These are phyloP conservation scores for Cenococcum geophilum DNA, from an alignment of 495 filamentous ascomycete species.

Conservation along the genomic window DNA sequence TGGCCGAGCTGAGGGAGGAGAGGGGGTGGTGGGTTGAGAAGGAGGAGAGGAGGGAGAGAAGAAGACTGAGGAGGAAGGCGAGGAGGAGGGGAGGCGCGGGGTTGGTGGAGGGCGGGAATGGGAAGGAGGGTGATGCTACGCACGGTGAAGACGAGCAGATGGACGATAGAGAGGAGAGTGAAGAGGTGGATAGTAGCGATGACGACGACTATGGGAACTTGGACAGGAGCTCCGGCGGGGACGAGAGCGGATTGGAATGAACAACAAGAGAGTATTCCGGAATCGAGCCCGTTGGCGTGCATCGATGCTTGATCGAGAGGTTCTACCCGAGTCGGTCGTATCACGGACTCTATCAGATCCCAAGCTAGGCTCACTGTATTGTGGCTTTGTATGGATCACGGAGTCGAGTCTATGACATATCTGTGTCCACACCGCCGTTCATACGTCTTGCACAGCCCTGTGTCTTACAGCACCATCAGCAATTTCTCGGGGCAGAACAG, in stretches of 20 bases:
- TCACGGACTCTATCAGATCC: too few species aligned
- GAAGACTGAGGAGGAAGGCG: constrained; percentile 3
- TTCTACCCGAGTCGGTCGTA: too few species aligned
- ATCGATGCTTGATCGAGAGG: too few species aligned
- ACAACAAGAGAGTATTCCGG: too few species aligned
- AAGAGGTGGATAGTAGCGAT: background rate
- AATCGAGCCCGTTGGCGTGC: too few species aligned
- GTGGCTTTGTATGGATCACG: too few species aligned
- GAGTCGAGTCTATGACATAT: too few species aligned
- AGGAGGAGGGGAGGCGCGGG: constrained; percentile 10
- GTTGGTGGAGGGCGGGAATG: constrained; percentile 14
- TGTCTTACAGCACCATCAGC: too few species aligned
- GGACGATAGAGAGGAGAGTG: background rate
- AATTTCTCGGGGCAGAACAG: too few species aligned
- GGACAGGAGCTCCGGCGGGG: background rate
- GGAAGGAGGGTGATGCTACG: constrained; percentile 9
- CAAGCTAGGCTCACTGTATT: too few species aligned
- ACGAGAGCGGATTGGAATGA: background rate
- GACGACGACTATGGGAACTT: background rate
- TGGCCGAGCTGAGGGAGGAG: constrained; percentile 37
- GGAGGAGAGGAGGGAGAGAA: constrained; percentile 28
- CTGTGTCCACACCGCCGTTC: too few species aligned
- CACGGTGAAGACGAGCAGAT: constrained; percentile 15
- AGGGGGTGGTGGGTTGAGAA: constrained; percentile 29
- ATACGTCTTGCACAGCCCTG: too few species aligned